phyloP scores from a whole-genome alignment of 495 filamentous ascomycete genomes.

The Cercophora samala region DNA sequence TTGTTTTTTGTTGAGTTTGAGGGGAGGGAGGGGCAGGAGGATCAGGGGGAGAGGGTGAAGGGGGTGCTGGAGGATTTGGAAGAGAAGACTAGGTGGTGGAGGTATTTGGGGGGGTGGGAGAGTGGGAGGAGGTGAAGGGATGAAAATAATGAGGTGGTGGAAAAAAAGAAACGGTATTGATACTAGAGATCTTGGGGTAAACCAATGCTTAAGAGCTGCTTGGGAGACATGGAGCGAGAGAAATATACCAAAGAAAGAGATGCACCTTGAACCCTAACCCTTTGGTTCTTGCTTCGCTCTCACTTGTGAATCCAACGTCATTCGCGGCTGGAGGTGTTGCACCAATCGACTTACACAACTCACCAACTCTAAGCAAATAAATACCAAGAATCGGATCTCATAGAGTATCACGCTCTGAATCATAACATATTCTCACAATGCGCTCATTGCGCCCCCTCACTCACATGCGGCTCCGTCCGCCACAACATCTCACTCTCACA shows the following conservation, averaged over 20 bases:
- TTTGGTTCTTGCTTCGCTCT: not conserved
- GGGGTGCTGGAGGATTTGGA: constrained; percentile 44
- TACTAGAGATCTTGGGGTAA: not conserved
- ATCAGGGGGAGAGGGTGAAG: constrained; percentile 51
- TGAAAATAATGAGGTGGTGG: constrained; percentile 12
- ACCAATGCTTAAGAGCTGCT: not conserved
- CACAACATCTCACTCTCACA: not conserved
- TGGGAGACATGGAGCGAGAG: not conserved
- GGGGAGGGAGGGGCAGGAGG: constrained; percentile 46
- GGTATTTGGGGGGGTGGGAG: constrained; percentile 57
- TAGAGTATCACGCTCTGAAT: not conserved
- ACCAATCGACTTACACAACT: constrained; percentile 40
- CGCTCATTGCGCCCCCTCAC: not conserved
- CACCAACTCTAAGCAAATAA: constrained; percentile 53
- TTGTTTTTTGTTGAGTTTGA: constrained; percentile 92
- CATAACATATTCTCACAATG: not conserved
- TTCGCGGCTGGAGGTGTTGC: not conserved
- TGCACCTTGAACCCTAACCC: constrained; percentile 1
- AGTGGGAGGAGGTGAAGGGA: constrained; percentile 30
- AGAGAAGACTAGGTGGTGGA: constrained; percentile 43
- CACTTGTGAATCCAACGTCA: not conserved
- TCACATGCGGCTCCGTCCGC: not conserved
- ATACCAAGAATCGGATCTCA: too few species aligned
- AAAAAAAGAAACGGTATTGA: not conserved
- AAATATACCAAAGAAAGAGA: not conserved